phyloP scores from a whole-genome alignment of 208 protist species.

The Phytomonas sp. region DNA sequence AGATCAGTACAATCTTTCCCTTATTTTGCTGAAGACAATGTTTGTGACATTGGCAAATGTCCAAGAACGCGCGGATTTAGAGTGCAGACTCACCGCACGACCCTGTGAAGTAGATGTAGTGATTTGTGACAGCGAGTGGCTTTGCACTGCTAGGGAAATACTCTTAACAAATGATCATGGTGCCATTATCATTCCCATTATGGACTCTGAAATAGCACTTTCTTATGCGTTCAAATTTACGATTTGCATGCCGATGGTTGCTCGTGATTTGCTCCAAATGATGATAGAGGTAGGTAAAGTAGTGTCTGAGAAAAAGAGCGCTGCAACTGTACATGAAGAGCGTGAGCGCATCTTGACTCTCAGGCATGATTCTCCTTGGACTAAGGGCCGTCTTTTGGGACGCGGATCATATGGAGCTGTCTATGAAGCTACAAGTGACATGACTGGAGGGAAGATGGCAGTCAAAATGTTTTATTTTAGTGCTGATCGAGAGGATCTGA shows the following conservation, averaged over 20 bases:
- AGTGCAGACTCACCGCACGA: conserved; percentile 50
- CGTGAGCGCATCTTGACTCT: conserved; percentile 84
- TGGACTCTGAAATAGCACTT: conserved; percentile 29
- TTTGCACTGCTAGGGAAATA: conserved; percentile 57
- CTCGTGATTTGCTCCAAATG: conserved; percentile 54
- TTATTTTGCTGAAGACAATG: conserved; percentile 84
- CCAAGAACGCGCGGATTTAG: conserved; percentile 59
- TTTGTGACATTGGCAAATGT: conserved; percentile 84
- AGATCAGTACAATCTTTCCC: conserved; percentile 85
- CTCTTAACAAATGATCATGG: conserved; percentile 48
- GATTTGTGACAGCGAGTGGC: conserved; percentile 80
- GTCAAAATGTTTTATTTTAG: conserved; percentile 90
- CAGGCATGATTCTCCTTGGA: conserved; percentile 87
- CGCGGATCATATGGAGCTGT: conserved; percentile 81
- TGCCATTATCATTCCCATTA: conserved; percentile 69
- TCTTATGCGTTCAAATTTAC: conserved; percentile 52
- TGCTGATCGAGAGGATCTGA: conserved; percentile 55
- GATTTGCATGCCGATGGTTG: conserved; percentile 67
- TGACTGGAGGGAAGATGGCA: conserved; percentile 90
- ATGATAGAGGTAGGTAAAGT: conserved; percentile 73
- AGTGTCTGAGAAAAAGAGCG: conserved; percentile 79
- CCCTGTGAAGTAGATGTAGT: conserved; percentile 82
- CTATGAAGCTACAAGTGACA: conserved; percentile 86
- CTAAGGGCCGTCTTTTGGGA: conserved; percentile 80
- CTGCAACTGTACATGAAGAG: conserved; percentile 65